A percentile compares a stretch with the other conserved stretches of the same genome.
phyloP scores from a whole-genome alignment of 2,329 filamentous ascomycete genomes.

The Trichophyton mentagrophytes region DNA sequence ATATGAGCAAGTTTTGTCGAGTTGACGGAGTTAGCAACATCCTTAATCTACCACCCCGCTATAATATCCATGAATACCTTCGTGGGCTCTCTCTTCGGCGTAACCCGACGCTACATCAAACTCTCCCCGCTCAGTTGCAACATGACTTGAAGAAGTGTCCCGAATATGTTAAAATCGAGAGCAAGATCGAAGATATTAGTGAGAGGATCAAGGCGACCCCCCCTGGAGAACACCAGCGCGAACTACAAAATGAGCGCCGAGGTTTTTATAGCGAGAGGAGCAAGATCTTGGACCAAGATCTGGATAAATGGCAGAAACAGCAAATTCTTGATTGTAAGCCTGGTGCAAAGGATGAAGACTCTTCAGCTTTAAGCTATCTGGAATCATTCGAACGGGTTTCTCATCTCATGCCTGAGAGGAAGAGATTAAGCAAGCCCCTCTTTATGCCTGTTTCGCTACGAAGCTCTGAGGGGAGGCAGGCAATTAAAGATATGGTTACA shows the following conservation, averaged over 20 bases:
- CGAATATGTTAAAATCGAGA: not conserved
- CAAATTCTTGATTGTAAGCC: not conserved
- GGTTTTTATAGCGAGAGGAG: not conserved
- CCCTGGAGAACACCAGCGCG: not conserved
- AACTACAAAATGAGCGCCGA: not conserved
- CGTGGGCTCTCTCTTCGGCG: not conserved
- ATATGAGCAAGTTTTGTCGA: not conserved
- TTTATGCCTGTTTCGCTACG: slow-evolving; percentile 4
- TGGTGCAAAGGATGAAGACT: not conserved
- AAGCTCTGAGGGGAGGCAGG: slow-evolving; percentile 5
- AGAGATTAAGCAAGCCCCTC: slow-evolving; percentile 5
- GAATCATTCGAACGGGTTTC: slow-evolving; percentile 6
- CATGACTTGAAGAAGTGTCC: not conserved
- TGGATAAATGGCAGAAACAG: not conserved
- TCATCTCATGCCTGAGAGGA: slow-evolving; percentile 7
- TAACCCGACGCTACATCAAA: not conserved
- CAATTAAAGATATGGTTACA: slow-evolving; percentile 5
- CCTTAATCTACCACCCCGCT: not conserved
- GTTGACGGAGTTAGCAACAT: not conserved
- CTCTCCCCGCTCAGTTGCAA: not conserved
- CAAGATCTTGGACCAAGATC: not conserved
- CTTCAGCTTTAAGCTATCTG: slow-evolving; percentile 3
- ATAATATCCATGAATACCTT: not conserved
- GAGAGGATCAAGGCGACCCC: not conserved
- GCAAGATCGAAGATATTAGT: not conserved